These are phyloP conservation scores for Arctostaphylos glauca DNA, from an alignment of 148 eudicot genomes.

Conservation along the genomic window DNA sequence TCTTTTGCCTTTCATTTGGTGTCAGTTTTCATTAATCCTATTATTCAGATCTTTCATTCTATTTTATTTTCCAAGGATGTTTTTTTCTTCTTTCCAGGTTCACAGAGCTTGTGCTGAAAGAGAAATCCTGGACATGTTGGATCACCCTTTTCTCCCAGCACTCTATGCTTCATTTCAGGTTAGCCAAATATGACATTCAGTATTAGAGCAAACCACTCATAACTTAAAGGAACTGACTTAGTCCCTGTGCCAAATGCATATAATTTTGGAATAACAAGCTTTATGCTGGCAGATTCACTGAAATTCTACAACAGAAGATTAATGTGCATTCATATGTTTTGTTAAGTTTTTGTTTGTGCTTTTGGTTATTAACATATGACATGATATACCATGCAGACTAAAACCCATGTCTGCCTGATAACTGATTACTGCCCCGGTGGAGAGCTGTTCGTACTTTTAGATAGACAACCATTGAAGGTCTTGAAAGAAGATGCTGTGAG, in stretches of 20 bases:
- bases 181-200: conserved; percentile 14
- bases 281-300: neutral
- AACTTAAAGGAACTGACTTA: conserved; percentile 2
- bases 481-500: conserved; percentile 90
- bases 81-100: conserved; percentile 45
- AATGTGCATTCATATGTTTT: conserved; percentile 6
- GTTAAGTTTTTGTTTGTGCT: neutral
- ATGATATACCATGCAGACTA: conserved; percentile 52
- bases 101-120: conserved; percentile 99
- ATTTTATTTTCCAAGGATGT: neutral
- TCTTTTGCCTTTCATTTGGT: neutral
- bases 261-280: neutral
- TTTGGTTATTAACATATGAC: neutral
- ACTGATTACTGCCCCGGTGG: conserved; percentile 96
- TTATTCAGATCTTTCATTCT: neutral
- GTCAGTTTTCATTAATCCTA: neutral
- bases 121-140: conserved; percentile 87
- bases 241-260: neutral
- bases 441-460: conserved; percentile 86
- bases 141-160: conserved; percentile 99
- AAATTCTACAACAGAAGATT: neutral
- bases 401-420: conserved; percentile 88
- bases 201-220: neutral
- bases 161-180: conserved; percentile 99
- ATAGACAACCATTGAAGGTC: conserved; percentile 81